phyloP scores from a whole-genome alignment of 306 rosid species.

The cucumber (Cucumis sativus) region Cucumber_9930_V3 NC_026660.2:26353501-26354000 shows the following conservation, averaged over 20 bases:
- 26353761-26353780: constrained; percentile 70
- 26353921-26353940: constrained; percentile 75
- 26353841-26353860: constrained; percentile 93
- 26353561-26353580: constrained; percentile 57
- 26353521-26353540: constrained; percentile 74
- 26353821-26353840: constrained; percentile 61
- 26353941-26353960: constrained; percentile 45
- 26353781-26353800: constrained; percentile 73
- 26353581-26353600: constrained; percentile 62
- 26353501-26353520: constrained; percentile 43
- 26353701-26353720: constrained; percentile 87
- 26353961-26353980: constrained; percentile 62
- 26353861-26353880: constrained; percentile 46
- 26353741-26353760: constrained; percentile 79
- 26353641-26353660: constrained; percentile 54
- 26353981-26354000: constrained; percentile 74
- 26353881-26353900: constrained; percentile 41
- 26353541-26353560: constrained; percentile 72
- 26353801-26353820: constrained; percentile 36
- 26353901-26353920: constrained; percentile 82
- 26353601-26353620: constrained; percentile 74
- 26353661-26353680: constrained; percentile 73
- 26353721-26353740: constrained; percentile 58
- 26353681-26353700: constrained; percentile 78
- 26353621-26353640: constrained; percentile 81